Percentiles rank a stretch among this genome's conserved stretches.
These are phyloP conservation scores for Silene latifolia DNA, from an alignment of 148 eudicot genomes.

Conservation along the genomic window DNA sequence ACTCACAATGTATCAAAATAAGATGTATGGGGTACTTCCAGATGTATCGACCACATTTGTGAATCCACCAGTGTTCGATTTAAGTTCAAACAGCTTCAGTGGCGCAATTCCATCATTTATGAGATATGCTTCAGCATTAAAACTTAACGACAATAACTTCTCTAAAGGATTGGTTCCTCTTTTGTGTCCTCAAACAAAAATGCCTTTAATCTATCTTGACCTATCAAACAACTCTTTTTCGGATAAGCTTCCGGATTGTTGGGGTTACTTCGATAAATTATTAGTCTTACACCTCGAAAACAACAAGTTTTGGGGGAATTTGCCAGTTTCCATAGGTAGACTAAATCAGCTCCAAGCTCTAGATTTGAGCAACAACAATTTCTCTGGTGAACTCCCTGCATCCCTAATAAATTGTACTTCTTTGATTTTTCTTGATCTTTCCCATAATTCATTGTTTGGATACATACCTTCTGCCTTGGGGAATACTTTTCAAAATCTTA, in stretches of 20 bases:
- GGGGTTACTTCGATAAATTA: too few relatives aligned
- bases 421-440: conserved; percentile 11
- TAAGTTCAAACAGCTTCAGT: conserved; percentile 6
- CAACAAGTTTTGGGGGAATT: conserved; percentile 4
- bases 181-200: conserved; percentile 2
- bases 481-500: background rate
- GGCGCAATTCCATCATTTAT: conserved; percentile 23
- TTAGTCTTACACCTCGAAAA: background rate
- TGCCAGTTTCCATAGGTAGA: conserved; percentile 3
- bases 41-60: background rate
- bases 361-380: conserved; percentile 14
- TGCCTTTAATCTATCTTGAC: background rate
- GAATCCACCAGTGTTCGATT: background rate
- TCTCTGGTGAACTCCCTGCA: conserved; percentile 12
- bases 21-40: conserved; percentile 13
- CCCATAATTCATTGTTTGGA: conserved; percentile 7
- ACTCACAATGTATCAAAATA: conserved; percentile 9
- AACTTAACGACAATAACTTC: conserved; percentile 7
- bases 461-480: conserved; percentile 6
- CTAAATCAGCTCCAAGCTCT: background rate
- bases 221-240: conserved; percentile 23
- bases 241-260: too few relatives aligned
- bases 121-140: background rate
- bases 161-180: background rate
- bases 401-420: conserved; percentile 9